Evolutionary conservation across 2,329 filamentous ascomycete genomes (phyloP).

Genomic region (Fusarium praegraminearum): DNA sequence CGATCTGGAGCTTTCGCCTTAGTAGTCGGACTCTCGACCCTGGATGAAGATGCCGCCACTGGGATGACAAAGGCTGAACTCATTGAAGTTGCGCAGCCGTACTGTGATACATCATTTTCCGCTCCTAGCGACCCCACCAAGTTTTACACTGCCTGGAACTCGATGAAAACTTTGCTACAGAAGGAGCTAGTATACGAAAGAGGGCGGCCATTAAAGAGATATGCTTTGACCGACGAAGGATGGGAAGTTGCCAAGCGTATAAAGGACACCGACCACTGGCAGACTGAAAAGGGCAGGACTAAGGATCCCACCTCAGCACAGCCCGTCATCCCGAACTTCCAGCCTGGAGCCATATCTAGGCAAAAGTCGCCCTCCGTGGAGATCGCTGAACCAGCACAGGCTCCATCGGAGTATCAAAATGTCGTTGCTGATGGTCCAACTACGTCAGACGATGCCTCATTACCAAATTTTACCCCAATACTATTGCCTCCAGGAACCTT

Average conservation of each 20-base stretch:
- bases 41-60: conserved; percentile 63
- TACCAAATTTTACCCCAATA: conserved; percentile 70
- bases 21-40: conserved; percentile 72
- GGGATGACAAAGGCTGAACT: conserved; percentile 76
- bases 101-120: conserved; percentile 80
- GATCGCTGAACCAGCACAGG: conserved; percentile 14
- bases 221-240: conserved; percentile 80
- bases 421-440: conserved; percentile 57
- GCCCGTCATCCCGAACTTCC: conserved; percentile 6
- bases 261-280: conserved; percentile 62
- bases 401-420: conserved; percentile 51
- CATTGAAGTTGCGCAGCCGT: conserved; percentile 75
- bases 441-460: conserved; percentile 45
- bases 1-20: conserved; percentile 82
- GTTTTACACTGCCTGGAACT: conserved; percentile 85
- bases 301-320: conserved; percentile 17
- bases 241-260: conserved; percentile 79
- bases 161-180: conserved; percentile 79
- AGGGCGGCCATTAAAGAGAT: conserved; percentile 75
- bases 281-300: conserved; percentile 41
- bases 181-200: conserved; percentile 81
- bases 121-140: conserved; percentile 74
- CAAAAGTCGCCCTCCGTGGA: conserved; percentile 38
- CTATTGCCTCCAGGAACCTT: conserved; percentile 73
- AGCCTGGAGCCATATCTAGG: conserved; percentile 2